Percentiles rank a stretch among this genome's conserved stretches.
These are phyloP conservation scores for Coprinellus micaceus DNA, from an alignment of 768 basidiomycete species.

Conservation along the genomic window DNA sequence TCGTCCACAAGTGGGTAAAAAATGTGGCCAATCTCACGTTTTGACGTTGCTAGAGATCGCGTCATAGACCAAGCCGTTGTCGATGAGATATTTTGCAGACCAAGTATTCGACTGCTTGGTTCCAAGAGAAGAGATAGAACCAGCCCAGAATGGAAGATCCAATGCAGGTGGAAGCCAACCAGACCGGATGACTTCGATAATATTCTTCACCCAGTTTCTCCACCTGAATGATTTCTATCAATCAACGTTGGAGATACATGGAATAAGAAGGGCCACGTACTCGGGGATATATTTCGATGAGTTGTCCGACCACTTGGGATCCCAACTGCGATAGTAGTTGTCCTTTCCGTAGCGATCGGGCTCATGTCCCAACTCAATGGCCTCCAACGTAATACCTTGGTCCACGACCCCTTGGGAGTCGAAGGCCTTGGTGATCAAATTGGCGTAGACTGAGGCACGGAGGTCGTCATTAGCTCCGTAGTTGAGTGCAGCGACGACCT, in stretches of 20 bases:
- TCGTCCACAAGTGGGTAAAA: neutral
- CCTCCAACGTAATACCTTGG: conserved; percentile 1
- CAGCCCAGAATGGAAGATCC: neutral
- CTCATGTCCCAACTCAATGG: neutral
- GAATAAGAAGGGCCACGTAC: neutral
- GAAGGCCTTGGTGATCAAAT: neutral
- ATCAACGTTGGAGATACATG: neutral
- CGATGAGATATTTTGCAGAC: neutral
- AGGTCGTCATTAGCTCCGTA: conserved; percentile 3
- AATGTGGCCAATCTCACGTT: neutral
- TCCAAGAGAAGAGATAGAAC: neutral
- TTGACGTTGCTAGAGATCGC: neutral
- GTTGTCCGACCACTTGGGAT: conserved; percentile 1
- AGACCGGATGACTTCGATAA: neutral
- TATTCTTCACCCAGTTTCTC: conserved; percentile 5
- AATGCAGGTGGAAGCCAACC: neutral
- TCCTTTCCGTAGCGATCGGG: conserved; percentile 5
- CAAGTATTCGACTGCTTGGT: neutral
- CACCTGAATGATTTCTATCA: too few species aligned
- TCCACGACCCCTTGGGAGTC: neutral
- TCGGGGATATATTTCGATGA: neutral
- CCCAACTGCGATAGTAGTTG: neutral
- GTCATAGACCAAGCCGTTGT: neutral
- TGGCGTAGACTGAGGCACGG: neutral
- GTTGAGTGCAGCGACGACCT: conserved; percentile 1